Base-by-base conservation (phyloP, 2,329 filamentous ascomycete species). In the Beauveria sp. region DNA sequence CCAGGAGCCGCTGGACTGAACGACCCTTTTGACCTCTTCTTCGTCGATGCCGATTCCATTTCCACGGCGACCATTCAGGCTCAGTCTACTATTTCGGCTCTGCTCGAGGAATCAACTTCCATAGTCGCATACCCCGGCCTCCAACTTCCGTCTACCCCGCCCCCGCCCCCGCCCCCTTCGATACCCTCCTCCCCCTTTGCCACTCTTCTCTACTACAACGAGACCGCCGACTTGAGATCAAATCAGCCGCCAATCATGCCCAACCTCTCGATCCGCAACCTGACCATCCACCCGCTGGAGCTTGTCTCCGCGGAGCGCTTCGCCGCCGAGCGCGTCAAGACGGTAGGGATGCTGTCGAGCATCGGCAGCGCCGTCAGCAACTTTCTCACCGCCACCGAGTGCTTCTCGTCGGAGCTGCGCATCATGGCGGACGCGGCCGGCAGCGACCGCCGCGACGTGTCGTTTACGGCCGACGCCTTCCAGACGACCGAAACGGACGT, bases 261-360 rank as follows among this genome's bases (percentile, higher is more conserved):
- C 20, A 73, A 76, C 61, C 77, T 96, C 66, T 89, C 83, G 5
- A 84, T 97, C 68, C 91, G 92, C 68, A 97, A 97, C 73, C 78
- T 96, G 65, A 93, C 90, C 50, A 79, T 84, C 61, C 86, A 83
- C 54, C 80, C 85, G n/a, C 78, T 96, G 60, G 84, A 87, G 66
- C 82, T 97, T 67, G 87, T 86, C 72, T 80, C 70, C 63, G 79
- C 93, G 62, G 89, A 96, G 76, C 87, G 88, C 66, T 92, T 92
- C 71, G 83, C 86, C 66, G 80, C 73, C 34, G 70, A 77, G 62
- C 71, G 72, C 26, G 67, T 76, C 77, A 58, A 76, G 48, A 72
- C 72, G 34, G 73, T 73, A 61, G 72, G 81, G 64, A 72, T 79
- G 18, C 66, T 82, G 43, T 71, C 71, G 65, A 81, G 78, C 65